Evolutionary conservation across 305 asterid genomes (phyloP).

Genomic region (Fraxinus sp.): DNA sequence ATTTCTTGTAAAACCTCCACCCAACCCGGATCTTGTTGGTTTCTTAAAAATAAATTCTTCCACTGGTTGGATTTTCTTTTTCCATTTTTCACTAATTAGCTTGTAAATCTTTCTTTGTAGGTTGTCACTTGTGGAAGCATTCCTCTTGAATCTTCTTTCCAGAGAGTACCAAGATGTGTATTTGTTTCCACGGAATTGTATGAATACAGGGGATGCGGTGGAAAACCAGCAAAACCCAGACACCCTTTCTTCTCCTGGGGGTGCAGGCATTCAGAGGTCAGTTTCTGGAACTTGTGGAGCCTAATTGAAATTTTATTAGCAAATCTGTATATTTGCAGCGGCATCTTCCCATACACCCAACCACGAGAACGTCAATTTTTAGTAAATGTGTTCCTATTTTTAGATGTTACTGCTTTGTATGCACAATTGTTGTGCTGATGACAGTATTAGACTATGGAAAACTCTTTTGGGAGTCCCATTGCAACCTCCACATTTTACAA

Average conservation of each 20-base stretch:
- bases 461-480: background rate
- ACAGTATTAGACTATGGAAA: background rate
- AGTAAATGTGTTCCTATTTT: background rate
- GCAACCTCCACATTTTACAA: background rate
- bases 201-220: conserved; percentile 67
- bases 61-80: background rate
- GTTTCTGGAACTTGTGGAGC: conserved; percentile 10
- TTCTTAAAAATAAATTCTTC: conserved; percentile 15
- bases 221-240: conserved; percentile 48
- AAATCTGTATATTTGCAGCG: conserved; percentile 3
- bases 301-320: background rate
- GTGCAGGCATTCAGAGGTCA: conserved; percentile 76
- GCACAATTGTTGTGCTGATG: background rate
- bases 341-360: background rate
- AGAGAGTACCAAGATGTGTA: conserved; percentile 63
- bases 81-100: background rate
- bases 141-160: conserved; percentile 76
- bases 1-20: background rate
- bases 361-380: background rate
- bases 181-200: conserved; percentile 64
- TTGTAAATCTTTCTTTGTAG: conserved; percentile 32
- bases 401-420: background rate
- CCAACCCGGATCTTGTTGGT: background rate
- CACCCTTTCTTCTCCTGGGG: conserved; percentile 75
- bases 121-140: conserved; percentile 81